A percentile compares a stretch with the other conserved stretches of the same genome.
Evolutionary conservation across 2,329 filamentous ascomycete genomes (phyloP).

Genomic region (Paecilomyces sp.): DNA sequence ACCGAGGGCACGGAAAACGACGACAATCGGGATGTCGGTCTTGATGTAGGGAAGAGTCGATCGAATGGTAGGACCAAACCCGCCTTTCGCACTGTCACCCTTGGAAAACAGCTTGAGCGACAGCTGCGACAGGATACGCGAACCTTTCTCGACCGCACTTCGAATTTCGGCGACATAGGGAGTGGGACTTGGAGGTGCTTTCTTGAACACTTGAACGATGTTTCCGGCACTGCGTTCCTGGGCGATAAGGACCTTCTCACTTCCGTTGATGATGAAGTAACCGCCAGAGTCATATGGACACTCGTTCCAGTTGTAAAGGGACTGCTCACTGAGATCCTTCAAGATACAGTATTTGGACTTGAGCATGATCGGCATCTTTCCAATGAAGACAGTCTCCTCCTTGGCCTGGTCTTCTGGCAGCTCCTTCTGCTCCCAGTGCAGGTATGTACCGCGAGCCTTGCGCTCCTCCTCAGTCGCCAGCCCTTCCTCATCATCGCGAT

Average conservation of each 20-base stretch:
- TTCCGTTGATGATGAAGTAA: constrained; percentile 99
- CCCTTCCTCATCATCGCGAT: constrained; percentile 54
- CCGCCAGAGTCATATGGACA: constrained; percentile 97
- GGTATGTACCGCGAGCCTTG: constrained; percentile 33
- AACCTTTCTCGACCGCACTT: constrained; percentile 93
- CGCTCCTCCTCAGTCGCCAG: constrained; percentile 47
- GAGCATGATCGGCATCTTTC: constrained; percentile 95
- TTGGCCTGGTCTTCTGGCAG: constrained; percentile 46
- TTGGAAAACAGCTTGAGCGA: constrained; percentile 86
- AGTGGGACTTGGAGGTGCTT: constrained; percentile 84
- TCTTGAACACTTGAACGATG: constrained; percentile 98
- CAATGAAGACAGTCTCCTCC: constrained; percentile 76
- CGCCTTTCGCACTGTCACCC: constrained; percentile 69
- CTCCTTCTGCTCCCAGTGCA: constrained; percentile 43
- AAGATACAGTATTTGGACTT: constrained; percentile 94
- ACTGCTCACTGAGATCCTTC: constrained; percentile 73
- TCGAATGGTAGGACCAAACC: constrained; percentile 80
- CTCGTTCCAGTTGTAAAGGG: constrained; percentile 86
- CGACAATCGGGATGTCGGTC: constrained; percentile 82
- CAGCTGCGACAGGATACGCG: constrained; percentile 85
- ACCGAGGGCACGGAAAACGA: constrained; percentile 91
- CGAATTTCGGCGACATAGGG: constrained; percentile 93
- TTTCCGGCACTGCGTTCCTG: constrained; percentile 97
- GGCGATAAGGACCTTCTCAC: constrained; percentile 95
- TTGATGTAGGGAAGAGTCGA: constrained; percentile 92